phyloP scores from a whole-genome alignment of 176 grass and related monocot genomes.

The Cymbopogon citratus region DNA sequence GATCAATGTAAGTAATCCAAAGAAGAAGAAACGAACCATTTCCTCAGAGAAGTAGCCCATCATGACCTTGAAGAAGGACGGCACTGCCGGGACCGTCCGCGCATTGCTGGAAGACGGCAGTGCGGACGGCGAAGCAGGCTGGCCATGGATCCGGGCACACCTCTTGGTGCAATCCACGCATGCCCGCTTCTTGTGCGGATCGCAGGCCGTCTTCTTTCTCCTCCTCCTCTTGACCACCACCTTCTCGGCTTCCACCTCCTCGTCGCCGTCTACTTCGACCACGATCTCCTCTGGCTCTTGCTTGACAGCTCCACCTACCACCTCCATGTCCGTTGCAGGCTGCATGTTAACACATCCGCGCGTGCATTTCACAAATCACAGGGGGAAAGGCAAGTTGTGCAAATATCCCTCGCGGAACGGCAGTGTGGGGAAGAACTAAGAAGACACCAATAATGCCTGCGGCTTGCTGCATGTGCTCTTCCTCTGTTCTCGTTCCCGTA shows the following conservation, averaged over 20 bases:
- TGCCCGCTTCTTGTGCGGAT: constrained; percentile 25
- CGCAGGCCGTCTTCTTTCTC: constrained; percentile 18
- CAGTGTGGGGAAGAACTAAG: not conserved
- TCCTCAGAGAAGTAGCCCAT: constrained; percentile 50
- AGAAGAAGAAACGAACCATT: constrained; percentile 24
- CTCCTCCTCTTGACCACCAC: constrained; percentile 7
- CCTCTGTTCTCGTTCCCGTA: not conserved
- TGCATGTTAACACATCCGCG: not conserved
- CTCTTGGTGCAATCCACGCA: constrained; percentile 45
- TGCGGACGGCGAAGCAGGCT: not conserved
- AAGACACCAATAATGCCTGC: not conserved
- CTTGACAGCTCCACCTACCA: constrained; percentile 7
- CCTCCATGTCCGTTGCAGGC: not conserved
- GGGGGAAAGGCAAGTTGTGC: not conserved
- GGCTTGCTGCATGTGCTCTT: not conserved
- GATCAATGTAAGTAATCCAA: not conserved
- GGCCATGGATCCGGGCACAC: constrained; percentile 31
- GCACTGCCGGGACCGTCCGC: not conserved
- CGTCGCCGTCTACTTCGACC: not conserved
- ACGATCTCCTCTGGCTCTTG: constrained; percentile 3
- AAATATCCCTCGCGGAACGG: not conserved
- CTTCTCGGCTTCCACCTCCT: not conserved
- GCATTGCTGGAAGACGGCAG: not conserved
- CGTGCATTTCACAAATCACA: not conserved
- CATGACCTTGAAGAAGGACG: constrained; percentile 86